phyloP scores from a whole-genome alignment of 2,329 filamentous ascomycete species.

The Sarocladium brachiariae region DNA sequence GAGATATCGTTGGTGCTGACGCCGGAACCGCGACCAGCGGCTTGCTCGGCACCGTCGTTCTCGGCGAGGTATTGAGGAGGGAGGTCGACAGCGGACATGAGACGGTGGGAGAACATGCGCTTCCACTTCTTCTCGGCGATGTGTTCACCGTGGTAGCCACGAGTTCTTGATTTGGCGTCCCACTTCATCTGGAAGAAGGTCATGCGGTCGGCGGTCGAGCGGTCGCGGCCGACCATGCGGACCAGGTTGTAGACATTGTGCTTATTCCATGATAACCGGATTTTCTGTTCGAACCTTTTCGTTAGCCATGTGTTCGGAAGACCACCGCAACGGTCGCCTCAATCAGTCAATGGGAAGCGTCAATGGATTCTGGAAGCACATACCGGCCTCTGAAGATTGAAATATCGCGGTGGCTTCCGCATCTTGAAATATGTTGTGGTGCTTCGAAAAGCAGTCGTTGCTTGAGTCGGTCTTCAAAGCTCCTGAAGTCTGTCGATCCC shows the following conservation, averaged over 20 bases:
- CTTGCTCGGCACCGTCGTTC: slow-evolving; percentile 76
- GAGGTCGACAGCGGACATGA: slow-evolving; percentile 82
- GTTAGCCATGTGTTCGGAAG: background rate
- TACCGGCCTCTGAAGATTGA: slow-evolving; percentile 61
- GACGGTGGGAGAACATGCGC: slow-evolving; percentile 78
- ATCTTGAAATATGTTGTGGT: slow-evolving; percentile 32
- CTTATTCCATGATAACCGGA: slow-evolving; percentile 96
- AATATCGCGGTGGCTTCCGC: slow-evolving; percentile 54
- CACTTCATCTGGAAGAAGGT: slow-evolving; percentile 99
- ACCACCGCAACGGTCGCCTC: background rate
- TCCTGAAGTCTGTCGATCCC: slow-evolving; percentile 6
- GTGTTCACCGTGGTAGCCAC: slow-evolving; percentile 91
- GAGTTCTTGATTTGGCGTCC: slow-evolving; percentile 74
- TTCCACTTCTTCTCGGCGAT: slow-evolving; percentile 90
- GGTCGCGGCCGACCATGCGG: slow-evolving; percentile 25
- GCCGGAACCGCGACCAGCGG: slow-evolving; percentile 77
- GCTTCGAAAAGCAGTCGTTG: slow-evolving; percentile 12
- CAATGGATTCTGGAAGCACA: slow-evolving; percentile 22
- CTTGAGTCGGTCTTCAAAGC: background rate
- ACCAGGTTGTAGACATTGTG: slow-evolving; percentile 89
- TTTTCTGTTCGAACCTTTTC: slow-evolving; percentile 53
- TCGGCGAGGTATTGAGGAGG: slow-evolving; percentile 70
- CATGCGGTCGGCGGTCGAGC: slow-evolving; percentile 25
- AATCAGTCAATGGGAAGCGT: background rate
- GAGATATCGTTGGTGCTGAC: slow-evolving; percentile 27